phyloP scores from a whole-genome alignment of 345 rosid species.

The Cardamine chenopodiifolia region DNA sequence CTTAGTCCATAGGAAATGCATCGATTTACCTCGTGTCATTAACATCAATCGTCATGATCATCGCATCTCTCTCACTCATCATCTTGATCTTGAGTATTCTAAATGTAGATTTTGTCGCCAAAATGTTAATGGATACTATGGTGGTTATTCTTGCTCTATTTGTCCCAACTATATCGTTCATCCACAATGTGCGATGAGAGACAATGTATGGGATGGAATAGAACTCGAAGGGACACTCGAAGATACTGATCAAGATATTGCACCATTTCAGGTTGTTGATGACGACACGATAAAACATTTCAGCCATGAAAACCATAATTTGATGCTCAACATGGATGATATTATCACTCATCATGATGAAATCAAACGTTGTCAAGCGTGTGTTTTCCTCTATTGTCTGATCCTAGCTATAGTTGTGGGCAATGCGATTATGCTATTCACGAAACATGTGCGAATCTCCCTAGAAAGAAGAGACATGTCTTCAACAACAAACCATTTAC shows the following conservation, averaged over 20 bases:
- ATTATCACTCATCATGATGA: too few relatives aligned
- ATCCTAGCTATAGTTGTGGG: not conserved
- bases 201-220: not conserved
- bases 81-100: not conserved
- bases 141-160: constrained; percentile 12
- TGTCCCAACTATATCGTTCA: constrained; percentile 1
- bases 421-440: not conserved
- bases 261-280: not conserved
- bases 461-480: not conserved
- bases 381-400: not conserved
- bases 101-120: not conserved
- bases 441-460: not conserved
- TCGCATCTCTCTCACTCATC: not conserved
- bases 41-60: constrained; percentile 7
- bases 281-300: not conserved
- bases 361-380: not conserved
- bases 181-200: not conserved
- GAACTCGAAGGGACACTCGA: not conserved
- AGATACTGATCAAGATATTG: not conserved
- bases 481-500: not conserved
- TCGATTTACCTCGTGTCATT: not conserved
- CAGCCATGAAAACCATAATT: not conserved
- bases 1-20: not conserved
- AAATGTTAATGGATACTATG: not conserved
- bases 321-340: not conserved